Evolutionary conservation across 1,139 yeast species (phyloP), one percentile per base, ranked within the genome.

Genomic region (Pichia kudriavzevii): DNA sequence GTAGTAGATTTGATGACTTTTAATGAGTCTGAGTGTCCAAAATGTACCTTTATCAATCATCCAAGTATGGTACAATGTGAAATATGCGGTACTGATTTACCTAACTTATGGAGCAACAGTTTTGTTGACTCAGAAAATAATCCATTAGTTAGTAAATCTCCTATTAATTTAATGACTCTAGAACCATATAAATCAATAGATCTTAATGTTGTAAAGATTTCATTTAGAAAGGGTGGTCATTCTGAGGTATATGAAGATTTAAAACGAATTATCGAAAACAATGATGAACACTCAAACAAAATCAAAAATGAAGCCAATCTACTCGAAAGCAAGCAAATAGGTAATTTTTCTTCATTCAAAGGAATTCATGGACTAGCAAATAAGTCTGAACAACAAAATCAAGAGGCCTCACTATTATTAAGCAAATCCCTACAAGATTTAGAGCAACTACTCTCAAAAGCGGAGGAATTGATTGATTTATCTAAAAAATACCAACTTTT

Each of bases 1-100:
- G n/a, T 18, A 1, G 21, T 8, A 11, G 54, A 50, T 39, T 28
- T 48, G 4, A 21, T 48, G 2, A 44, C 53, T 3, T 46, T 47
- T 30, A 56, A 62, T 33, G 66, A 72, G 36, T 64, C 67, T 28
- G 67, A 67, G 32, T 91, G 98, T 47, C 78, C 87, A 0, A 66
- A 70, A 30, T 91, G 97, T 50, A 91, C 97, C 0, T 91, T 88
- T 50, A 63, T 74, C 12, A 91, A 91, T 53, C 95, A 88, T 55
- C 82, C 88, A 0, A 73, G 83, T 4, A 62, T 91, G 64, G 62
- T 68, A 31, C 67, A 65, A 43, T 91, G 98, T 56, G 98, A 91
- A 56, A 70, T 91, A 54, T 91, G 97, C 60, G 95, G 95, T 0
- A 64, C 79, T 0, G 67, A 69, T 30, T 25, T 51, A 16, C 14